Percentiles rank a stretch among this genome's conserved stretches.
Conservation (phyloP, 2,329 filamentous ascomycete species). For the Phialophora macrospora region DNA sequence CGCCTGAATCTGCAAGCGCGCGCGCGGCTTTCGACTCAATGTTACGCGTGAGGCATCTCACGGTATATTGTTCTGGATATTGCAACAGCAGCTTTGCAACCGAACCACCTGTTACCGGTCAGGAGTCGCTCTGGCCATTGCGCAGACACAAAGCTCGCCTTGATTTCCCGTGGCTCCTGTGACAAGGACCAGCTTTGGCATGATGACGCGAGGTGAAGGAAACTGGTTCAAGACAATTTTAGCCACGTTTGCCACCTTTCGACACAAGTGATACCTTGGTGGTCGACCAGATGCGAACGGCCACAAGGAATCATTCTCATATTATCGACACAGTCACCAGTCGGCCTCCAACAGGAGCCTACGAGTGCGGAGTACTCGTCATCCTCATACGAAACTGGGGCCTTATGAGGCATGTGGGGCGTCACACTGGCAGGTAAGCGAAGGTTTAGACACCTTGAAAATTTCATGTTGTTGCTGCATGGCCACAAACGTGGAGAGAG, state of each 20-base stretch:
- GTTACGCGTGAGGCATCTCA: conserved; percentile 41
- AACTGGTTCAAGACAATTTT: not conserved
- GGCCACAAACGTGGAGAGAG: not conserved
- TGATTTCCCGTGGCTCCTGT: conserved; percentile 10
- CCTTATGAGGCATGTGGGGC: not conserved
- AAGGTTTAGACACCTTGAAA: not conserved
- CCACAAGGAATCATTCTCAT: not conserved
- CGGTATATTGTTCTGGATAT: conserved; percentile 36
- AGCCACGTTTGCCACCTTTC: not conserved
- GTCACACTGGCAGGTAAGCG: not conserved
- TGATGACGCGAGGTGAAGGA: not conserved
- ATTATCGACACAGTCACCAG: not conserved
- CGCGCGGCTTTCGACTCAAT: conserved; percentile 34
- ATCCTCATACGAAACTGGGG: not conserved
- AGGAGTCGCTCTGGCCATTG: not conserved
- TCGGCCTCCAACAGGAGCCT: not conserved
- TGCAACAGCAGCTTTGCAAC: conserved; percentile 40
- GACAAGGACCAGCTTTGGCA: conserved; percentile 9
- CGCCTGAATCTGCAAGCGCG: conserved; percentile 36
- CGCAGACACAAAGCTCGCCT: conserved; percentile 1
- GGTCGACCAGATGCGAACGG: too few relatives aligned
- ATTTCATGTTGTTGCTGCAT: not conserved
- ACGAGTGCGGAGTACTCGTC: not conserved
- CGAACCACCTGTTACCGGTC: conserved; percentile 35
- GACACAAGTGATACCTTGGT: not conserved